phyloP scores from a whole-genome alignment of 2,329 filamentous ascomycete genomes.

The Neoscytalidium dimidiatum region DNA sequence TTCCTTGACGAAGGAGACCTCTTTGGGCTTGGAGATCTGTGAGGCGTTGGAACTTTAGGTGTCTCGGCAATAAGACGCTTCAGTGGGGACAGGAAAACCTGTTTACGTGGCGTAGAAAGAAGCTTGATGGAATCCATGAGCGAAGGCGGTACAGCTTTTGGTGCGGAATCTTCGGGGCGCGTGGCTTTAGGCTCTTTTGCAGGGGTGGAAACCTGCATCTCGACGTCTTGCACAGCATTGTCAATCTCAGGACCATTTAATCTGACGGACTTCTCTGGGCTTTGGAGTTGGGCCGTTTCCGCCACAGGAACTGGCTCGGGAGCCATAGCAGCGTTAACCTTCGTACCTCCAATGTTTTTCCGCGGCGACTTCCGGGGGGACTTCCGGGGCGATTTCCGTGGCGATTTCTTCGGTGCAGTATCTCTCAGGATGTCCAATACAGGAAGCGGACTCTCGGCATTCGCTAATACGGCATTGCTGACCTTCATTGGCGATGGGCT shows the following conservation, averaged over 20 bases:
- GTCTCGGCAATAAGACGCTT: slow-evolving; percentile 32
- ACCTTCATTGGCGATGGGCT: slow-evolving; percentile 18
- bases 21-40: slow-evolving; percentile 42
- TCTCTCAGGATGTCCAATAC: slow-evolving; percentile 26
- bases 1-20: slow-evolving; percentile 41
- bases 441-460: neutral
- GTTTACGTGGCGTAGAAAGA: slow-evolving; percentile 52
- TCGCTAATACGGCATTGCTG: slow-evolving; percentile 8
- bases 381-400: slow-evolving; percentile 26
- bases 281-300: neutral
- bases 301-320: slow-evolving; percentile 24
- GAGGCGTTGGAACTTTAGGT: slow-evolving; percentile 33
- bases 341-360: slow-evolving; percentile 23
- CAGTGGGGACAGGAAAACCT: slow-evolving; percentile 44
- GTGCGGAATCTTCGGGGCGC: neutral
- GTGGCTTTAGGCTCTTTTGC: neutral
- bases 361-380: slow-evolving; percentile 31
- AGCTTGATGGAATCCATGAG: slow-evolving; percentile 49
- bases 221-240: neutral
- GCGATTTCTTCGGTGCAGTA: slow-evolving; percentile 27
- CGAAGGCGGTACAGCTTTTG: slow-evolving; percentile 33
- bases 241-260: neutral
- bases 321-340: slow-evolving; percentile 26
- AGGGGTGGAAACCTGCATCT: neutral
- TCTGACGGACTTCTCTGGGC: neutral